Base-by-base conservation (phyloP, 1,284 basidiomycete genomes). In the Calocybe gambosa region DNA sequence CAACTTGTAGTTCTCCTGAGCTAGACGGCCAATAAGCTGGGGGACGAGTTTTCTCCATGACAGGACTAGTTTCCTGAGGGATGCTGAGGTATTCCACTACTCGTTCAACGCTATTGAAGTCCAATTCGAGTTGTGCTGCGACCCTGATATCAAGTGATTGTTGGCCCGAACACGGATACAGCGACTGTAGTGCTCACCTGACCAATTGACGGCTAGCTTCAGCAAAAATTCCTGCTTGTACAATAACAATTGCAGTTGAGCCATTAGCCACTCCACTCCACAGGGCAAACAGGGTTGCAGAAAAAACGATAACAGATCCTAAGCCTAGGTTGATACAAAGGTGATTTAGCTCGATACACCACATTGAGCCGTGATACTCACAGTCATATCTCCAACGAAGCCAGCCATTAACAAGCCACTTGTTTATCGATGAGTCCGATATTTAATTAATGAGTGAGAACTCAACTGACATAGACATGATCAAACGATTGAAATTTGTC, bases 41-140 rank as follows among this genome's bases (percentile, higher is more conserved):
- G 15, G 82, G 80, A 42, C 77, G 65, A 48, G 58, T 68, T 35
- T 72, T 69, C 18, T 74, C 65, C 35, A 81, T 70, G 36, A 80
- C 64, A 0, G 83, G 74, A n/a, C 87, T 82, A 0, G 87, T 82
- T 64, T 93, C 90, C 60, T 89, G 85, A 3, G 83, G 78, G 10
- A 91, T 73, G 28, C 78, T 72, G 8, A 92, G 72, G 58, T 92
- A 93, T 62, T 93, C 89, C 13, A 83, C 76, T 9, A 93, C 81
- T 49, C 90, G 80, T 62, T 94, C 90, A 5, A 93, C 81, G 18
- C 84, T 81, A 62, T 82, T 83, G 66, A 89, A 87, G 63, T 86
- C 82, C 12, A 85, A 70, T 58, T 85, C 83, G 0, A 85, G 62
- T 56, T 85, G 82, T 1, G 81, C 80, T 19, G 75, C 71, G 7